phyloP scores from a whole-genome alignment of 108 stramenopile genomes.

The Nannochloropsis gaditana region DNA sequence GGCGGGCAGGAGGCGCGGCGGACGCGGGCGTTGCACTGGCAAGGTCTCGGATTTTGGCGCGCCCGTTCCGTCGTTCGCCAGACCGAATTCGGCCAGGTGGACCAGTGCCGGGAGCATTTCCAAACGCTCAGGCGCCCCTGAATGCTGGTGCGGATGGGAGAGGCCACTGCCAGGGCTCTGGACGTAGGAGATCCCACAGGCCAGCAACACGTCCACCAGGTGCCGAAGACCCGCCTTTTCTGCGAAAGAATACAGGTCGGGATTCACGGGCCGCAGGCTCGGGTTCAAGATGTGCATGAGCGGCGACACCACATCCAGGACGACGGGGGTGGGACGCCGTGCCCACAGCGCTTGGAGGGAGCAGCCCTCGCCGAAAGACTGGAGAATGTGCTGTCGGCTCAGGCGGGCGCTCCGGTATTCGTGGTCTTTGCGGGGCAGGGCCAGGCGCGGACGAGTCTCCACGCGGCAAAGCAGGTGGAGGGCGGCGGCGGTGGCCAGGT shows the following conservation, averaged over 20 bases:
- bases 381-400: constrained; percentile 31
- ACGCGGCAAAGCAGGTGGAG: constrained; percentile 35
- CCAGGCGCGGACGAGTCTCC: constrained; percentile 27
- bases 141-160: neutral
- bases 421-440: constrained; percentile 26
- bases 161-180: neutral
- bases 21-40: neutral
- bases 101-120: neutral
- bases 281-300: constrained; percentile 35
- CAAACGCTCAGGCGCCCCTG: neutral
- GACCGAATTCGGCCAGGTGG: neutral
- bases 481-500: constrained; percentile 36
- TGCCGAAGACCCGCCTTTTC: constrained; percentile 25
- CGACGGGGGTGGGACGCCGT: neutral
- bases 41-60: neutral
- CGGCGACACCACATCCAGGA: constrained; percentile 39
- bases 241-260: constrained; percentile 29
- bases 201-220: constrained; percentile 32
- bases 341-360: constrained; percentile 18
- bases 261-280: constrained; percentile 22
- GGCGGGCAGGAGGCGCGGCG: constrained; percentile 21
- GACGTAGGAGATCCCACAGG: constrained; percentile 35
- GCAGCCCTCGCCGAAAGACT: constrained; percentile 38
- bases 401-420: constrained; percentile 31
- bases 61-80: neutral